These are phyloP conservation scores for Fusarium mexicanum DNA, from an alignment of 2,329 filamentous ascomycete genomes.

Conservation along the genomic window DNA sequence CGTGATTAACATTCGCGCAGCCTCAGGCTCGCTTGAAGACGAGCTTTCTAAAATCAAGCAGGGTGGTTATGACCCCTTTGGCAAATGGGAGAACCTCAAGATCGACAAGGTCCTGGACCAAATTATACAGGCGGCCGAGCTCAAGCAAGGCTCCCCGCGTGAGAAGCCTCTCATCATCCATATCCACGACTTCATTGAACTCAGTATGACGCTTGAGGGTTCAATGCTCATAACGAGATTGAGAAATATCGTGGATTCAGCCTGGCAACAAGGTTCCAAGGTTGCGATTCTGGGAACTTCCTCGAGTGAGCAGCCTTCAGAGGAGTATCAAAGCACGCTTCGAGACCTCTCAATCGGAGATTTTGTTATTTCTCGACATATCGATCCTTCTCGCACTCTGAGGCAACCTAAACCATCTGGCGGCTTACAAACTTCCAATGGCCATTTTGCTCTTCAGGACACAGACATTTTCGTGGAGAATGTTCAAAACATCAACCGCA, in stretches of 20 bases:
- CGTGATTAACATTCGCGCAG: slow-evolving; percentile 44
- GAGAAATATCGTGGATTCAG: slow-evolving; percentile 74
- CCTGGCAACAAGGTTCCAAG: slow-evolving; percentile 75
- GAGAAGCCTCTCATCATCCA: slow-evolving; percentile 74
- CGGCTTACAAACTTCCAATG: slow-evolving; percentile 28
- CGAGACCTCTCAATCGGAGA: slow-evolving; percentile 53
- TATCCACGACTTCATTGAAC: slow-evolving; percentile 82
- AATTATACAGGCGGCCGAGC: slow-evolving; percentile 60
- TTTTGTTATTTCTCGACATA: slow-evolving; percentile 51
- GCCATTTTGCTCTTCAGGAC: slow-evolving; percentile 44
- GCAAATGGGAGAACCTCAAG: slow-evolving; percentile 70
- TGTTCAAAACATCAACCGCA: slow-evolving; percentile 57
- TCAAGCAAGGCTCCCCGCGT: slow-evolving; percentile 45
- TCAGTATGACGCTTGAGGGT: slow-evolving; percentile 76
- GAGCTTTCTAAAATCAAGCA: slow-evolving; percentile 57
- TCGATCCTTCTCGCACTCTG: slow-evolving; percentile 40
- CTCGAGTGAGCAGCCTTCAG: slow-evolving; percentile 61
- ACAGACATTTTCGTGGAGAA: slow-evolving; percentile 58
- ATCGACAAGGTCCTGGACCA: slow-evolving; percentile 66
- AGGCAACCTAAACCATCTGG: slow-evolving; percentile 44
- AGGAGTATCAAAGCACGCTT: slow-evolving; percentile 53
- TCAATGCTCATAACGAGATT: slow-evolving; percentile 75
- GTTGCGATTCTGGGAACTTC: slow-evolving; percentile 86
- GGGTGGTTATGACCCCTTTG: slow-evolving; percentile 50
- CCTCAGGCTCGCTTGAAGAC: slow-evolving; percentile 50